A percentile compares a stretch with the other conserved stretches of the same genome.
Evolutionary conservation across 345 rosid species (phyloP).

Genomic region (Salix udensis): DNA sequence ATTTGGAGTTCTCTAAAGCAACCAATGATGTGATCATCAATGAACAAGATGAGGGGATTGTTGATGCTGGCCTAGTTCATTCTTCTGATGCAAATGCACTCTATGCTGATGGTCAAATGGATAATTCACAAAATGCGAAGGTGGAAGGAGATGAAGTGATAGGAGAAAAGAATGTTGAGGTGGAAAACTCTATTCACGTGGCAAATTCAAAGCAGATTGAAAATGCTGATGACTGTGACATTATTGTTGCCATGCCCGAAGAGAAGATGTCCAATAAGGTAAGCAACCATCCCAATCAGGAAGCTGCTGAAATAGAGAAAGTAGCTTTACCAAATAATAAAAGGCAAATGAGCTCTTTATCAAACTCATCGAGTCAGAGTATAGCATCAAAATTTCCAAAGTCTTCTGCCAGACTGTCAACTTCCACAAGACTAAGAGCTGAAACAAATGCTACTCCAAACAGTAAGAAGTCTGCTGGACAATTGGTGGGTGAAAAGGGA

Average conservation of each 20-base stretch:
- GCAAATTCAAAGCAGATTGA: slow-evolving; percentile 28
- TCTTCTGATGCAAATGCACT: slow-evolving; percentile 11
- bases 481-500: slow-evolving; percentile 35
- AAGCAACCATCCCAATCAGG: slow-evolving; percentile 24
- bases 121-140: slow-evolving; percentile 17
- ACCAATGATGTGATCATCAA: neutral
- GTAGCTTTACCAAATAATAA: slow-evolving; percentile 34
- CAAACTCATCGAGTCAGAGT: slow-evolving; percentile 27
- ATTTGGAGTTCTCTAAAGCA: slow-evolving; percentile 15
- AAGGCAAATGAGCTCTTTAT: slow-evolving; percentile 29
- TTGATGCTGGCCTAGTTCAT: slow-evolving; percentile 18
- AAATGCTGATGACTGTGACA: slow-evolving; percentile 10
- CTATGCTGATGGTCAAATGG: slow-evolving; percentile 10
- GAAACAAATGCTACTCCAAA: slow-evolving; percentile 18
- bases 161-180: slow-evolving; percentile 12
- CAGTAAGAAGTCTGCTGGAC: slow-evolving; percentile 22
- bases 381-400: slow-evolving; percentile 27
- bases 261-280: slow-evolving; percentile 28
- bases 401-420: slow-evolving; percentile 25
- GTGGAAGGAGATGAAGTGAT: slow-evolving; percentile 17
- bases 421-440: slow-evolving; percentile 29
- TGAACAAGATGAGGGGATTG: slow-evolving; percentile 23
- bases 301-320: slow-evolving; percentile 29
- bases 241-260: slow-evolving; percentile 21
- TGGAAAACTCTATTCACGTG: slow-evolving; percentile 15